These are phyloP conservation scores for Lizonia empirigonia DNA, from an alignment of 2,329 filamentous ascomycete species.

Conservation along the genomic window DNA sequence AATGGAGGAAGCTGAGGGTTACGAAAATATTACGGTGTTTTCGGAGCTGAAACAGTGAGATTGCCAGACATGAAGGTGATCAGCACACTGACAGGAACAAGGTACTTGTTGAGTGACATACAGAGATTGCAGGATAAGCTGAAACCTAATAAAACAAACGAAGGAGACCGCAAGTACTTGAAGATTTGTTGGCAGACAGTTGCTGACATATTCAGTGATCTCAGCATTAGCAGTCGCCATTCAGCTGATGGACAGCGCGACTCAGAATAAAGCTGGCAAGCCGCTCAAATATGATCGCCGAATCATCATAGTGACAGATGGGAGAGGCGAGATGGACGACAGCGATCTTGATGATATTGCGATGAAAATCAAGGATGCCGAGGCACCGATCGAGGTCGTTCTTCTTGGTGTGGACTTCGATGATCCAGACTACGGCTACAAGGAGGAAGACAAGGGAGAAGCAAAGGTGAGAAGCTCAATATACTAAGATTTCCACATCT, in stretches of 20 bases:
- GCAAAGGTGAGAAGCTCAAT: constrained; percentile 62
- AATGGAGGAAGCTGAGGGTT: constrained; percentile 70
- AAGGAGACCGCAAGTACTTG: constrained; percentile 69
- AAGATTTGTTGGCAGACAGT: background rate
- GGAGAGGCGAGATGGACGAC: constrained; percentile 71
- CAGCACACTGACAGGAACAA: constrained; percentile 30
- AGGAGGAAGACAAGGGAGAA: constrained; percentile 82
- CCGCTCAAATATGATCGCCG: constrained; percentile 44
- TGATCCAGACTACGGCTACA: constrained; percentile 84
- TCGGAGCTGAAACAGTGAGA: constrained; percentile 65
- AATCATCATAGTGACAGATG: constrained; percentile 87
- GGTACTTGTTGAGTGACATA: constrained; percentile 71
- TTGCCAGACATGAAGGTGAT: background rate
- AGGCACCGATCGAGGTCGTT: constrained; percentile 71
- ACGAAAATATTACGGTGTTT: constrained; percentile 80
- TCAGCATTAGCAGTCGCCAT: constrained; percentile 87
- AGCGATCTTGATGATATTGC: constrained; percentile 74
- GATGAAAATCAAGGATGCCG: constrained; percentile 72
- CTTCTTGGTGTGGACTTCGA: constrained; percentile 93
- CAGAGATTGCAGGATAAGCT: constrained; percentile 67
- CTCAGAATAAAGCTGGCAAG: constrained; percentile 66
- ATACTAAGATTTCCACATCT: constrained; percentile 12
- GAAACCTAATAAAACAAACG: constrained; percentile 68
- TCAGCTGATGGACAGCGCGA: constrained; percentile 87
- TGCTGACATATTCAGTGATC: constrained; percentile 57